phyloP scores from a whole-genome alignment of 257 asterid genomes.

The Nicotiana tomentosiformis region DNA sequence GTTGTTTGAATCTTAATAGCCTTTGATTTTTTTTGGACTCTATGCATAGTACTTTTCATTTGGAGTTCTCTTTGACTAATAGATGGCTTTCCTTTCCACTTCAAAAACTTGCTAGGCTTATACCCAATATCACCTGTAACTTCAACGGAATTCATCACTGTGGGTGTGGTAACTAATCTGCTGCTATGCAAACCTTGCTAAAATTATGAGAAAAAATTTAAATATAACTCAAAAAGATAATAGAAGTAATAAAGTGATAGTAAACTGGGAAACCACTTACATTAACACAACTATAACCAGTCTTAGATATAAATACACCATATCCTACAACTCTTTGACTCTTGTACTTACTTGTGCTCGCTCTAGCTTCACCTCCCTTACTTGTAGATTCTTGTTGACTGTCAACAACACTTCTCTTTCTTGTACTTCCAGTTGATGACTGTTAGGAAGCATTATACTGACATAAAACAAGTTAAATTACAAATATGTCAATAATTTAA shows the following conservation, averaged over 20 bases:
- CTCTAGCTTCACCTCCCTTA: no score
- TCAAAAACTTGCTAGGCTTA: no score
- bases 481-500: rapidly evolving
- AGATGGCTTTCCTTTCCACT: no score
- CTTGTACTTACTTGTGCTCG: not conserved
- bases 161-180: no score
- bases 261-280: not conserved
- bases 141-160: no score
- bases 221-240: not conserved
- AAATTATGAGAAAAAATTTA: no score
- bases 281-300: not conserved
- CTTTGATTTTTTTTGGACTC: no score
- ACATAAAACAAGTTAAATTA: not conserved
- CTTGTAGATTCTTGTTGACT: not conserved
- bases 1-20: no score
- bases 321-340: not conserved
- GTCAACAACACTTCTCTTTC: not conserved
- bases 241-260: not conserved
- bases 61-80: no score
- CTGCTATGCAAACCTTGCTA: no score
- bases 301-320: not conserved
- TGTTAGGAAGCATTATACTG: not conserved
- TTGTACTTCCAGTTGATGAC: not conserved
- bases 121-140: no score
- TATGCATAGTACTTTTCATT: no score